phyloP scores from a whole-genome alignment of 495 filamentous ascomycete species.

The Lepidopterella palustris region DNA sequence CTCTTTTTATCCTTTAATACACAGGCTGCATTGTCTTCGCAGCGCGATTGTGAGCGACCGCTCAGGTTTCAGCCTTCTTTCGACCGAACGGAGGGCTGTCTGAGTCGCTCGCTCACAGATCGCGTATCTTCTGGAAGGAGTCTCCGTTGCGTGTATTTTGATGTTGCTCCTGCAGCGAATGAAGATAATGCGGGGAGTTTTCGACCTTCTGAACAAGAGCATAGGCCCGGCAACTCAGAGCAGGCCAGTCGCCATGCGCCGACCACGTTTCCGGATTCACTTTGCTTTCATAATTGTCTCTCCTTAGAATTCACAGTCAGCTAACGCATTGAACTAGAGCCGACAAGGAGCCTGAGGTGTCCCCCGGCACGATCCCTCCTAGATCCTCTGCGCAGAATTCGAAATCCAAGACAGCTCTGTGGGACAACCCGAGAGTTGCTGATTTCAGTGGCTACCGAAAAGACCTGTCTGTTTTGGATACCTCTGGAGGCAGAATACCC shows the following conservation, averaged over 20 bases:
- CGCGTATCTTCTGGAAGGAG: not conserved
- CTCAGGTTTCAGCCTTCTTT: not conserved
- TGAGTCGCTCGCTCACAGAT: not conserved
- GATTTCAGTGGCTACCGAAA: constrained; percentile 61
- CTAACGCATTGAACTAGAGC: constrained; percentile 19
- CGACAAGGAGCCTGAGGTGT: constrained; percentile 34
- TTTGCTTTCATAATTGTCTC: constrained; percentile 10
- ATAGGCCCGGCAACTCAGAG: not conserved
- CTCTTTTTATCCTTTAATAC: not conserved
- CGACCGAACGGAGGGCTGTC: not conserved
- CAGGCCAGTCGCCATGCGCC: constrained; percentile 5
- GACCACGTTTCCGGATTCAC: constrained; percentile 13
- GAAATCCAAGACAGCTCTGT: constrained; percentile 32
- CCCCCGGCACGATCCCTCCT: constrained; percentile 38
- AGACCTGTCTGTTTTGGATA: constrained; percentile 63
- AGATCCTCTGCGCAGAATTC: constrained; percentile 29
- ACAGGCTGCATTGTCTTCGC: constrained; percentile 1
- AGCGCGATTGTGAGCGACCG: not conserved
- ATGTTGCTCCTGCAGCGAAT: not conserved
- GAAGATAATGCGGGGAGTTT: not conserved
- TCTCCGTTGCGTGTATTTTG: not conserved
- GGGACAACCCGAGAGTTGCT: constrained; percentile 43
- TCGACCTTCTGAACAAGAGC: not conserved
- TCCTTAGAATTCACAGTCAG: not conserved
- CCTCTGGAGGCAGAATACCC: constrained; percentile 48